Conservation (phyloP, 345 rosid genomes). For the Corchorus olitorius region DNA sequence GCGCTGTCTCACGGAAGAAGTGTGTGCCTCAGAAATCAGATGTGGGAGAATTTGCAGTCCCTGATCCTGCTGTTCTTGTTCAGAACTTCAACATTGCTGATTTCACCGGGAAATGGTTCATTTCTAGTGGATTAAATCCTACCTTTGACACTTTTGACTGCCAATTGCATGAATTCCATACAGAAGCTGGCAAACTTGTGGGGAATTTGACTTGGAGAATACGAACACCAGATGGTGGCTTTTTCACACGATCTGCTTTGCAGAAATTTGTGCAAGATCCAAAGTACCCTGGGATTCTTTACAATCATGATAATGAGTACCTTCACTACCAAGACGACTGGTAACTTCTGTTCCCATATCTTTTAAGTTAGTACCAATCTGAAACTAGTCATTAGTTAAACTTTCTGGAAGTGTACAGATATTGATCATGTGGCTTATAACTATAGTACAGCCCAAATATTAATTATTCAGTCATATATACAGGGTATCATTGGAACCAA, state of each 20-base stretch:
- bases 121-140: conserved; percentile 89
- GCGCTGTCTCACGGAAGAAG: conserved; percentile 90
- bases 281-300: conserved; percentile 65
- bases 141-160: conserved; percentile 85
- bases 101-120: conserved; percentile 87
- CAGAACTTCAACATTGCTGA: conserved; percentile 69
- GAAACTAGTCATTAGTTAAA: not conserved
- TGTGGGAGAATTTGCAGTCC: conserved; percentile 82
- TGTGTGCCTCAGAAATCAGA: conserved; percentile 92
- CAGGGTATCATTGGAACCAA: too few relatives aligned
- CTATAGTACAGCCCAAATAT: not conserved
- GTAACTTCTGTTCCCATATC: conserved; percentile 35
- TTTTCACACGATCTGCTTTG: conserved; percentile 66
- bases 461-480: too few relatives aligned
- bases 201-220: conserved; percentile 89
- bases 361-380: not conserved
- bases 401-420: not conserved
- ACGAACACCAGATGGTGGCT: conserved; percentile 68
- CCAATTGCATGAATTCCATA: conserved; percentile 85
- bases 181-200: conserved; percentile 67
- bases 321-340: conserved; percentile 98
- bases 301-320: conserved; percentile 88
- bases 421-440: not conserved
- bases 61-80: conserved; percentile 76
- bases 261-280: conserved; percentile 87